Percentiles rank a stretch among this genome's conserved stretches.
Conservation (phyloP, 176 grass and related monocot species). For the Carex scoparia region DNA sequence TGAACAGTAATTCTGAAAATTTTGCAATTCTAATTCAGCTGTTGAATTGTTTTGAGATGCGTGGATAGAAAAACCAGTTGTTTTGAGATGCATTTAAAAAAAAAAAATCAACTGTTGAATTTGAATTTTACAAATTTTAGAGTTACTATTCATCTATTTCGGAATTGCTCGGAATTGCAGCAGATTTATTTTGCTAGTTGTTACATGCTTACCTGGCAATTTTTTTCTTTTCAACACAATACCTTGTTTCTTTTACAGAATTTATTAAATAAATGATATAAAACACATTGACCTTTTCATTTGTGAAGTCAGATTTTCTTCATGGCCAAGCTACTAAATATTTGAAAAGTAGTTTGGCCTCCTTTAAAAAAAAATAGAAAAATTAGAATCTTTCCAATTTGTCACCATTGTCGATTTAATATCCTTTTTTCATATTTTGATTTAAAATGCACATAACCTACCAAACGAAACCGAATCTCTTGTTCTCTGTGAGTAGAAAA, state of each 20-base stretch:
- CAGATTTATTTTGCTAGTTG: background rate
- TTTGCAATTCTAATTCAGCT: too few species aligned
- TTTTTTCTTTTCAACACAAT: background rate
- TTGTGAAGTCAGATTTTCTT: slow-evolving; percentile 11
- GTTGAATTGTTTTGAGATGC: too few species aligned
- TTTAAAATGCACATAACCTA: background rate
- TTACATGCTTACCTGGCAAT: background rate
- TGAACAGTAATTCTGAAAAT: too few species aligned
- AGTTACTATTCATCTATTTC: too few species aligned
- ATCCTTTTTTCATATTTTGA: background rate
- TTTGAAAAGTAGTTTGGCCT: background rate
- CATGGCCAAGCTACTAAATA: slow-evolving; percentile 11
- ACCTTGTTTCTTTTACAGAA: background rate
- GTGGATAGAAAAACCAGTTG: too few species aligned
- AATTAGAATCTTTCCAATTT: background rate
- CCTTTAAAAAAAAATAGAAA: background rate
- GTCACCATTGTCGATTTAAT: background rate
- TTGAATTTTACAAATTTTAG: too few species aligned
- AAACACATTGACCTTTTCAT: background rate
- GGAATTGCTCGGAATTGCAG: too few species aligned
- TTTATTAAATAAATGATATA: background rate
- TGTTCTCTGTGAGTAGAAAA: too few species aligned
- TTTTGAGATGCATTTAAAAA: too few species aligned
- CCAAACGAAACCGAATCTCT: too few species aligned
- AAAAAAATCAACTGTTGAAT: too few species aligned